phyloP scores from a whole-genome alignment of 352 stramenopile species.

The Globisporangium alternatum region DNA sequence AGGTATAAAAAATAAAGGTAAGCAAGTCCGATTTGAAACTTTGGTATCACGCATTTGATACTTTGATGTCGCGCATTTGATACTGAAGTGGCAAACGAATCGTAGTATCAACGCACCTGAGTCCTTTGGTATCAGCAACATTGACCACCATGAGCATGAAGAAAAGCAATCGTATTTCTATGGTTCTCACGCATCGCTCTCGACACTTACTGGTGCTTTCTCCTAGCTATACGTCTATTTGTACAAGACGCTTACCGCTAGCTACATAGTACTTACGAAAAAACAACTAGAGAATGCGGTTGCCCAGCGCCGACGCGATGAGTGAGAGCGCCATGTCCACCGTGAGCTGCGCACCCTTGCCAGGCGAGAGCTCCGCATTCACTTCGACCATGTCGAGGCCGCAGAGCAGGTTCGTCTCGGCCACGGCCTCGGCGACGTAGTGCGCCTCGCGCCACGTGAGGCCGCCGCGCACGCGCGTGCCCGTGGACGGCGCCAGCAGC shows the following conservation, averaged over 20 bases:
- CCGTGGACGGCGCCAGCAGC: slow-evolving; percentile 92
- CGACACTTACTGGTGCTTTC: not conserved
- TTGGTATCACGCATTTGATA: no score
- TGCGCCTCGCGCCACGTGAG: slow-evolving; percentile 96
- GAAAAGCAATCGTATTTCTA: slow-evolving; percentile 4
- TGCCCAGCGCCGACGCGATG: slow-evolving; percentile 91
- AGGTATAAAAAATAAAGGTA: not conserved
- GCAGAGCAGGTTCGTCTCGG: slow-evolving; percentile 86
- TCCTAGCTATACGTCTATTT: not conserved
- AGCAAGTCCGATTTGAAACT: no score
- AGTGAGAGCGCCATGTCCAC: slow-evolving; percentile 93
- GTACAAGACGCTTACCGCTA: not conserved
- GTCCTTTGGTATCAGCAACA: no score
- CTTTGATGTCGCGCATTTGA: no score
- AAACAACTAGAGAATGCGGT: slow-evolving; percentile 84
- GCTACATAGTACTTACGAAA: not conserved
- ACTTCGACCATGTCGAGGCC: slow-evolving; percentile 96
- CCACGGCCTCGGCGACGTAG: slow-evolving; percentile 93
- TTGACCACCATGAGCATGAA: not conserved
- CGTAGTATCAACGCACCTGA: no score
- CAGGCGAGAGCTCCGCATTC: slow-evolving; percentile 90
- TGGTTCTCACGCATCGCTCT: not conserved
- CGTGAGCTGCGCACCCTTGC: slow-evolving; percentile 86
- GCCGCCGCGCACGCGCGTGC: slow-evolving; percentile 93
- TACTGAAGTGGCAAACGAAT: no score